A percentile compares a stretch with the other conserved stretches of the same genome.
phyloP scores from a whole-genome alignment of 768 basidiomycete species.

The Kwoniella shandongensis region DNA sequence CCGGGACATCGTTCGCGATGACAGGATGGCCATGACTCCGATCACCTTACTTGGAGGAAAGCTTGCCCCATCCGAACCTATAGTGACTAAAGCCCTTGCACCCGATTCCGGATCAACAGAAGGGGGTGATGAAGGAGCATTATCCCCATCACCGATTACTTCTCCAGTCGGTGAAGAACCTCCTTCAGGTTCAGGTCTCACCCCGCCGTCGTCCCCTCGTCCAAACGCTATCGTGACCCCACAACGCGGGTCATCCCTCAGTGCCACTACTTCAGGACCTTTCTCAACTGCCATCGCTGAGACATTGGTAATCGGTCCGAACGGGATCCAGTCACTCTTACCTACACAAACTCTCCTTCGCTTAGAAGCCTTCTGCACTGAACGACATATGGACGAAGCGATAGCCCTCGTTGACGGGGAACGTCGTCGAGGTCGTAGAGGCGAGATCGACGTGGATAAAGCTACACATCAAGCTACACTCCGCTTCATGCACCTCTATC shows the following conservation, averaged over 20 bases:
- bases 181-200: constrained; percentile 48
- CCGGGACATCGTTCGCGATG: constrained; percentile 40
- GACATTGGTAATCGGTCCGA: constrained; percentile 38
- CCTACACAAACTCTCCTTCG: constrained; percentile 31
- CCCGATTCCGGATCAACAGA: constrained; percentile 1
- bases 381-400: constrained; percentile 41
- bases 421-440: constrained; percentile 44
- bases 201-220: constrained; percentile 48
- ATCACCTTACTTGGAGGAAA: constrained; percentile 35
- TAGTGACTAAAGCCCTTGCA: constrained; percentile 5
- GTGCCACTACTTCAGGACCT: constrained; percentile 17
- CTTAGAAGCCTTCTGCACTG: constrained; percentile 33
- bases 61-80: constrained; percentile 24
- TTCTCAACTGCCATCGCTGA: constrained; percentile 43
- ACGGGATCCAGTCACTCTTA: constrained; percentile 42
- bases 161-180: constrained; percentile 38
- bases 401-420: constrained; percentile 47
- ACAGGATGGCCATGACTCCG: constrained; percentile 24
- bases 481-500: constrained; percentile 73
- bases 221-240: constrained; percentile 34
- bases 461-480: constrained; percentile 58
- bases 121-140: not conserved
- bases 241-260: constrained; percentile 34
- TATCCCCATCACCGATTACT: constrained; percentile 4
- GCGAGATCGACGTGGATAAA: constrained; percentile 50